Conservation (phyloP, 2,329 filamentous ascomycete species). For the Graphilbum sp. region DNA sequence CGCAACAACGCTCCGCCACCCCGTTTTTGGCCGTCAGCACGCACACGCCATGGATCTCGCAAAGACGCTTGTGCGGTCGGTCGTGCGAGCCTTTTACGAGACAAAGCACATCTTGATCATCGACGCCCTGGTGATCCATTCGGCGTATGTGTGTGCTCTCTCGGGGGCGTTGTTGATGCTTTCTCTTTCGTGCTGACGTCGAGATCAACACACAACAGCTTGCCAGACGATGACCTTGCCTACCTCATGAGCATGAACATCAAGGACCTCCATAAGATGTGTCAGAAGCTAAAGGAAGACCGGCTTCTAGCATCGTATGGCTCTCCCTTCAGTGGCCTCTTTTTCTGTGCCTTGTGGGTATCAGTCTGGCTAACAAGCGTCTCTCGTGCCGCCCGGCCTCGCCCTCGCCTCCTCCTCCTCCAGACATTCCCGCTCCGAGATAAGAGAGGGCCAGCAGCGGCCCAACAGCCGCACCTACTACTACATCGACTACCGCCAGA, state of each 20-base stretch:
- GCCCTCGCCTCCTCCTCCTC: neutral
- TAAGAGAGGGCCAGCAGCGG: conserved; percentile 65
- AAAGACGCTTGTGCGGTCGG: conserved; percentile 71
- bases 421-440: conserved; percentile 58
- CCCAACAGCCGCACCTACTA: conserved; percentile 85
- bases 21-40: no score
- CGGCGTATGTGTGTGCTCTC: conserved; percentile 38
- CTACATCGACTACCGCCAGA: conserved; percentile 87
- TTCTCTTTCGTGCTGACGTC: neutral
- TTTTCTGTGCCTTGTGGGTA: neutral
- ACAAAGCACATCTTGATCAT: conserved; percentile 72
- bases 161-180: conserved; percentile 17
- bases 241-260: conserved; percentile 77
- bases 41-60: conserved; percentile 36
- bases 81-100: conserved; percentile 73
- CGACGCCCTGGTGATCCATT: conserved; percentile 75
- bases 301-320: conserved; percentile 64
- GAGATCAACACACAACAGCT: neutral
- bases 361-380: neutral
- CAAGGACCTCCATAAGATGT: conserved; percentile 83
- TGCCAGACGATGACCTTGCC: conserved; percentile 78
- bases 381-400: conserved; percentile 2
- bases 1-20: no score
- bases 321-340: neutral
- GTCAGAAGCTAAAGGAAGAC: conserved; percentile 70